These are phyloP conservation scores for Isatis lusitanica DNA, from an alignment of 441 rosid genomes.

Conservation along the genomic window DNA sequence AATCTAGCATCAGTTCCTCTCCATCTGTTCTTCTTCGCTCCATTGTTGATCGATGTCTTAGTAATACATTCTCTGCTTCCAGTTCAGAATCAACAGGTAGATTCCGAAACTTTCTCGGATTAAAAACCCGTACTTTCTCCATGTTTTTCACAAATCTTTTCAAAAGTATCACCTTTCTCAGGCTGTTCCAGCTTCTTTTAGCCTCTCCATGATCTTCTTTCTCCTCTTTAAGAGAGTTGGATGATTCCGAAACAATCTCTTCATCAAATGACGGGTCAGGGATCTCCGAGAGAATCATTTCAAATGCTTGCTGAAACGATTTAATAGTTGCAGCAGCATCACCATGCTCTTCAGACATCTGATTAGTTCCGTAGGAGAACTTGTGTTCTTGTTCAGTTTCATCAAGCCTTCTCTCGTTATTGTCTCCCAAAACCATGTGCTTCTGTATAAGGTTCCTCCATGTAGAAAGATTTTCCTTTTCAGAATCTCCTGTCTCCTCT, in stretches of 20 bases:
- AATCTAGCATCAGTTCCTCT: conserved; percentile 90
- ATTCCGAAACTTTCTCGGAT: conserved; percentile 46
- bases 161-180: conserved; percentile 72
- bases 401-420: conserved; percentile 8
- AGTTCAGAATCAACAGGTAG: conserved; percentile 45
- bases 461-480: conserved; percentile 49
- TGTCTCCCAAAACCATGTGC: conserved; percentile 62
- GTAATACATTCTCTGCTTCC: conserved; percentile 61
- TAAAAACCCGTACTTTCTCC: conserved; percentile 57
- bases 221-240: conserved; percentile 23
- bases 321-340: conserved; percentile 60
- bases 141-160: conserved; percentile 72
- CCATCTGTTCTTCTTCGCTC: conserved; percentile 53
- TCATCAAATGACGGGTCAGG: conserved; percentile 43
- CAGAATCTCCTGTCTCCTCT: conserved; percentile 23
- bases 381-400: conserved; percentile 30
- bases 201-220: conserved; percentile 40
- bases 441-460: conserved; percentile 78
- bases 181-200: conserved; percentile 69
- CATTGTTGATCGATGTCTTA: conserved; percentile 52
- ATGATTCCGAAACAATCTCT: conserved; percentile 37
- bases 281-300: conserved; percentile 68
- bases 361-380: conserved; percentile 29
- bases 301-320: conserved; percentile 77
- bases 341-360: conserved; percentile 36